A percentile compares a stretch with the other conserved stretches of the same genome.
These are phyloP conservation scores for Rhizomucor pusillus DNA, from an alignment of 371 early-diverging fungal species.

Conservation along the genomic window DNA sequence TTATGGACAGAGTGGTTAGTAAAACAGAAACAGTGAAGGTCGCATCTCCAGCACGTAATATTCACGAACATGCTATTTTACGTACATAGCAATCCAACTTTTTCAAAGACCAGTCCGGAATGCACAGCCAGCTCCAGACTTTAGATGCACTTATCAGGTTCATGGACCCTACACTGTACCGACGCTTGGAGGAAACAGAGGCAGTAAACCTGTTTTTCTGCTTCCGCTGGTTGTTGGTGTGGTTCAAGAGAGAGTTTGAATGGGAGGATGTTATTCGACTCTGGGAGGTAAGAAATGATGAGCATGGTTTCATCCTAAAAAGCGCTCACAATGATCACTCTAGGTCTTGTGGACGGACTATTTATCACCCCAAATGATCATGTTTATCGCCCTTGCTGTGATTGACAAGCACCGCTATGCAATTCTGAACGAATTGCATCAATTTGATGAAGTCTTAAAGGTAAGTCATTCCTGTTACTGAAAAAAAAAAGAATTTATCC, in stretches of 20 bases:
- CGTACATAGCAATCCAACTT: slow-evolving; percentile 74
- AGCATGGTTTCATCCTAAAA: too few species aligned
- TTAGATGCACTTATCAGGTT: slow-evolving; percentile 76
- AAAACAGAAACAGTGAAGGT: slow-evolving; percentile 8
- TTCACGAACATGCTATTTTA: too few species aligned
- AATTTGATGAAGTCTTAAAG: slow-evolving; percentile 90
- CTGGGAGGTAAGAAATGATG: slow-evolving; percentile 65
- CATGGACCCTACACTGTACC: slow-evolving; percentile 76
- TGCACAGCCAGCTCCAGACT: slow-evolving; percentile 81
- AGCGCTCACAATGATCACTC: too few species aligned
- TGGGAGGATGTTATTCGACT: slow-evolving; percentile 79
- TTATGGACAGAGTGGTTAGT: slow-evolving; percentile 91
- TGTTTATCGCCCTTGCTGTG: slow-evolving; percentile 90
- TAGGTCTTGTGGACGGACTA: slow-evolving; percentile 82
- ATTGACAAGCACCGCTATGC: slow-evolving; percentile 77
- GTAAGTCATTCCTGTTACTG: slow-evolving; percentile 29
- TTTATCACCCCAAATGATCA: slow-evolving; percentile 72
- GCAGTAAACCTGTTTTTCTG: slow-evolving; percentile 87
- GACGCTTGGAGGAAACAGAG: slow-evolving; percentile 77
- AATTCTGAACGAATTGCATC: slow-evolving; percentile 68
- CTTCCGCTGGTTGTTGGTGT: slow-evolving; percentile 94
- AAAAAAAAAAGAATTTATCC: neutral
- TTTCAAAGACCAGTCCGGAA: slow-evolving; percentile 82
- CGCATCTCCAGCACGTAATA: too few species aligned
- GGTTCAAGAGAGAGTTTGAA: slow-evolving; percentile 93